Evolutionary conservation across 1,284 basidiomycete species (phyloP).

Genomic region (Ceraceosorus guamensis): DNA sequence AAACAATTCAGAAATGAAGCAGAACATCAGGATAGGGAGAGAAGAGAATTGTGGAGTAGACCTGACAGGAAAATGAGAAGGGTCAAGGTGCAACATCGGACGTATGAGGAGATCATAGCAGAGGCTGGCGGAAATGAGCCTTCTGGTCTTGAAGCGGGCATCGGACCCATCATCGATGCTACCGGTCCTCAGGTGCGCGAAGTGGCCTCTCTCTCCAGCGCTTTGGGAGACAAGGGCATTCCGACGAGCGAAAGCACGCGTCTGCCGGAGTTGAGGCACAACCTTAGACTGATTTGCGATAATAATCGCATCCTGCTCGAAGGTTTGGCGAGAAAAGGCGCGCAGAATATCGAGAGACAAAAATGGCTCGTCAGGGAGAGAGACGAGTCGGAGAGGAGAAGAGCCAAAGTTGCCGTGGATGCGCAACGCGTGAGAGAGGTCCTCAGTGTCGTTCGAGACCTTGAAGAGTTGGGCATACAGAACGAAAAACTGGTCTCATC

Average conservation of each 20-base stretch:
- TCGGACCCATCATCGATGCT: slow-evolving; percentile 40
- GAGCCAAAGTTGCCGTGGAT: slow-evolving; percentile 57
- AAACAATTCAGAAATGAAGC: not conserved
- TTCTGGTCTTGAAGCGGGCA: slow-evolving; percentile 1
- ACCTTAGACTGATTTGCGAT: slow-evolving; percentile 77
- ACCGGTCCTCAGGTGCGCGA: slow-evolving; percentile 23
- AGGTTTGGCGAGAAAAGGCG: slow-evolving; percentile 80
- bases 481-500: too few species aligned
- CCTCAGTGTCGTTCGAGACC: slow-evolving; percentile 15
- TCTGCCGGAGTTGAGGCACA: slow-evolving; percentile 91
- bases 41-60: slow-evolving; percentile 22
- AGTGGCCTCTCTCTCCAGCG: slow-evolving; percentile 29
- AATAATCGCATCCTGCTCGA: slow-evolving; percentile 73
- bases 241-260: slow-evolving; percentile 74
- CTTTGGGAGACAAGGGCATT: slow-evolving; percentile 19
- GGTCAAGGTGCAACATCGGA: slow-evolving; percentile 38
- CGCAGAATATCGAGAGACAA: slow-evolving; percentile 68
- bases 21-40: not conserved
- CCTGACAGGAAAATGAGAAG: slow-evolving; percentile 28
- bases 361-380: slow-evolving; percentile 58
- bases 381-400: slow-evolving; percentile 62
- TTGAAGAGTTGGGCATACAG: slow-evolving; percentile 10
- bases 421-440: slow-evolving; percentile 22
- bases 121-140: slow-evolving; percentile 19
- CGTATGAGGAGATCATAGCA: slow-evolving; percentile 44